Evolutionary conservation across 2,329 filamentous ascomycete species (phyloP).

Genomic region (Microdochium bolleyi): DNA sequence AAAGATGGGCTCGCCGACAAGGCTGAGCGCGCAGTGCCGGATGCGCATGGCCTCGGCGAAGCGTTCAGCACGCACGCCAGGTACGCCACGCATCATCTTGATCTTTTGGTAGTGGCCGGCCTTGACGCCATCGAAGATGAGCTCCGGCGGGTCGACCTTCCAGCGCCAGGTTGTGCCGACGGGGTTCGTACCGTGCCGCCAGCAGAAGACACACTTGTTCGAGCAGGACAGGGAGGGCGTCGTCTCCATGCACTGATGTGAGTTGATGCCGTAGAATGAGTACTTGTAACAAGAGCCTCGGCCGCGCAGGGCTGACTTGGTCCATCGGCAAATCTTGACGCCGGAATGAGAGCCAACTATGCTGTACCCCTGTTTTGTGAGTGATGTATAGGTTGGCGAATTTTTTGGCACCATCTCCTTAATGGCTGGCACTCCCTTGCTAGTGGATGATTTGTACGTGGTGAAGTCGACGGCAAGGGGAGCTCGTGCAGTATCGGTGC

Average conservation of each 20-base stretch:
- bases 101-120: constrained; percentile 94
- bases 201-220: constrained; percentile 99
- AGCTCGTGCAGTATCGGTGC: constrained; percentile 20
- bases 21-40: constrained; percentile 80
- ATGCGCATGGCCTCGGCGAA: constrained; percentile 92
- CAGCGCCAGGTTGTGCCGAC: constrained; percentile 96
- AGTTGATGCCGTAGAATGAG: constrained; percentile 94
- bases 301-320: constrained; percentile 89
- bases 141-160: constrained; percentile 83
- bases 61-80: constrained; percentile 83
- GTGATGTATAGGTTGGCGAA: constrained; percentile 78
- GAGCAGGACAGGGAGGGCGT: constrained; percentile 92
- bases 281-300: constrained; percentile 96
- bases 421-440: constrained; percentile 34
- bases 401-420: constrained; percentile 94
- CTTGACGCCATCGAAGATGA: constrained; percentile 87
- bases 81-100: constrained; percentile 91
- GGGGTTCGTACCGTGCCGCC: constrained; percentile 95
- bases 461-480: constrained; percentile 82
- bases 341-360: constrained; percentile 94
- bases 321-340: constrained; percentile 98
- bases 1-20: constrained; percentile 98
- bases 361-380: constrained; percentile 94
- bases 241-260: constrained; percentile 97
- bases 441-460: constrained; percentile 49